Base-by-base conservation (phyloP, 805 yeast genomes). In the Saturnispora zaruensis region DNA sequence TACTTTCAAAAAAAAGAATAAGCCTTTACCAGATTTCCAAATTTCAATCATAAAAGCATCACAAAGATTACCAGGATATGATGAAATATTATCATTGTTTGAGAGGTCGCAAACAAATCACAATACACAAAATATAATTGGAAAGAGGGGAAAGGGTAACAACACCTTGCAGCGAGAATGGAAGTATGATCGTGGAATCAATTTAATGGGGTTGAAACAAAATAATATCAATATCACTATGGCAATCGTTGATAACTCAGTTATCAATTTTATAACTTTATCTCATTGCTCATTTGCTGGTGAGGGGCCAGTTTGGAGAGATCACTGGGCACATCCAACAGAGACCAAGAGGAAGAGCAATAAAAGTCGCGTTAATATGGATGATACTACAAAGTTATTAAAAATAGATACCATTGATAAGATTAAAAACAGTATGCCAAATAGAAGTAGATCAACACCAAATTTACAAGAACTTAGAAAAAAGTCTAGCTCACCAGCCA, bases 171-270 rank as follows among this genome's bases (percentile, higher is more conserved):
- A 46, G 38, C 24, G 23, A 4, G 45, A 34, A 11, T 53, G 59
- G 58, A 51, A 52, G 30, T 51, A 48, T 24, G 16, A 45, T 3
- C 54, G 42, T 16, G 53, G 56, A 8, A 48, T 53, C 23, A 51
- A 55, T 25, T 46, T 50, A 14, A 42, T 36, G n/a, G 48, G 46
- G 20, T 41, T 56, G 9, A 54, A 50, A 9, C 38, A 34, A 24
- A 51, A 48, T 46, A 41, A 45, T 40, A 44, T 49, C 59, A 50
- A 54, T 53, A 45, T 83, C 5, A 65, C 87, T 3, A 53, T 81
- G n/a, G 96, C 95, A 0, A 69, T 83, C 1, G 78, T 87, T 5
- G 93, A 86, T 60, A 73, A 78, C 56, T 96, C 96, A 0, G 71
- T 87, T 5, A 74, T 87, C 16, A 84, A 82, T 59, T 87, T 84